These are phyloP conservation scores for Vigna reflexopilosa DNA, from an alignment of 306 rosid species.

Conservation along the genomic window DNA sequence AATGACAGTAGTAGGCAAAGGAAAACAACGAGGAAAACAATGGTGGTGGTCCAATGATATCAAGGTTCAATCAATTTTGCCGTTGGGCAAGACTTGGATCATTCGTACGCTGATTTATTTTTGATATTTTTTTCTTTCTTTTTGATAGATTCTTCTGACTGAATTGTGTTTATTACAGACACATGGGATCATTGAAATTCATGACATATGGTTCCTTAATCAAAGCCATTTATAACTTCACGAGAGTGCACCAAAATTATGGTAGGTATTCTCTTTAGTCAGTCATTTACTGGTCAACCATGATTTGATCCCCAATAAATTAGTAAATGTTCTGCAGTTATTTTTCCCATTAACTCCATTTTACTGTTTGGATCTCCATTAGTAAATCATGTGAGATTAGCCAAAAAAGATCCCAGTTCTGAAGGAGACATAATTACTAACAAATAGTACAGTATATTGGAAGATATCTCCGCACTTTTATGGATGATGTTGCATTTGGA, in stretches of 20 bases:
- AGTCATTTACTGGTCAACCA: conserved; percentile 20
- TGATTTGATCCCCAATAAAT: conserved; percentile 13
- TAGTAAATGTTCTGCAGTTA: not conserved
- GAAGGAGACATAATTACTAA: conserved; percentile 5
- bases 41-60: too few relatives aligned
- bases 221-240: conserved; percentile 73
- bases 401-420: conserved; percentile 8
- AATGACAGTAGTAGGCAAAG: too few relatives aligned
- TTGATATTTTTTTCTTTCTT: too few relatives aligned
- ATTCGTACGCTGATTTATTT: too few relatives aligned
- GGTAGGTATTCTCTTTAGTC: conserved; percentile 56
- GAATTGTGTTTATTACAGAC: conserved; percentile 55
- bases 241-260: conserved; percentile 74
- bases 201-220: conserved; percentile 76
- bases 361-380: conserved; percentile 2
- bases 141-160: conserved; percentile 39
- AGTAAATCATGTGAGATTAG: not conserved
- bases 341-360: not conserved
- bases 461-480: not conserved
- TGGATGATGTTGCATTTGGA: not conserved
- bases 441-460: not conserved
- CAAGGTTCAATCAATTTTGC: too few relatives aligned
- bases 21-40: too few relatives aligned
- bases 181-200: conserved; percentile 77
- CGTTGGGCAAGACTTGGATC: too few relatives aligned